Evolutionary conservation across 441 rosid species (phyloP), one percentile per base, ranked within the genome.

Genomic region (Arabidopsis hybrid): DNA sequence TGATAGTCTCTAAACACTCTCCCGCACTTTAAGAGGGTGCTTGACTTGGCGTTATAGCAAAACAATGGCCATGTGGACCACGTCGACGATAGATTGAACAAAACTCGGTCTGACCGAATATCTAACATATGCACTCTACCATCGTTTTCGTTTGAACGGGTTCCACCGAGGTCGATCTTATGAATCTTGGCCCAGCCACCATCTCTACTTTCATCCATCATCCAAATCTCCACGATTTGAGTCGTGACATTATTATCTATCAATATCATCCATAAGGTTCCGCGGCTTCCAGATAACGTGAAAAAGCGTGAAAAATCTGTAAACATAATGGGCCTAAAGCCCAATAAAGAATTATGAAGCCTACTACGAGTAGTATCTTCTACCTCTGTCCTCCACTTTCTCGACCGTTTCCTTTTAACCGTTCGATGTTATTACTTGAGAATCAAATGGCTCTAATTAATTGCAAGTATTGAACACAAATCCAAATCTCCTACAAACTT

Each of bases 401-500:
- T 55, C 29, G 71, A 64, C 1, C 59, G 14, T 73, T 65, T 47
- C 17, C 10, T 21, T 2, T 1, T 5, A 31, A 65, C 71, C 65
- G 65, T 65, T 65, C 42, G 65, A 73, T 56, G n/a, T 11, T 2
- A 21, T 56, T 21, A 26, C 40, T 9, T 5, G 9, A 14, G 6
- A 55, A 55, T 64, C 71, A 17, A 43, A 39, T 34, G 56, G 73
- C 52, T 39, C 21, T 6, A 39, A 66, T 56, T 9, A 58, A 59
- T 13, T 21, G 12, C 8, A 70, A n/a, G 11, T n/a, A 11, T 40
- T 35, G 13, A 63, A 57, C 60, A 38, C 71, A 71, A 65, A 38
- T 49, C 72, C 40, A 76, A 69, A 64, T 76, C 13, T 32, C 75
- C 60, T 40, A 66, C 75, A 13, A 29, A 8, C 34, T 52, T 43